Evolutionary conservation across 768 basidiomycete genomes (phyloP).

Genomic region (Auriscalpium vulgare): DNA sequence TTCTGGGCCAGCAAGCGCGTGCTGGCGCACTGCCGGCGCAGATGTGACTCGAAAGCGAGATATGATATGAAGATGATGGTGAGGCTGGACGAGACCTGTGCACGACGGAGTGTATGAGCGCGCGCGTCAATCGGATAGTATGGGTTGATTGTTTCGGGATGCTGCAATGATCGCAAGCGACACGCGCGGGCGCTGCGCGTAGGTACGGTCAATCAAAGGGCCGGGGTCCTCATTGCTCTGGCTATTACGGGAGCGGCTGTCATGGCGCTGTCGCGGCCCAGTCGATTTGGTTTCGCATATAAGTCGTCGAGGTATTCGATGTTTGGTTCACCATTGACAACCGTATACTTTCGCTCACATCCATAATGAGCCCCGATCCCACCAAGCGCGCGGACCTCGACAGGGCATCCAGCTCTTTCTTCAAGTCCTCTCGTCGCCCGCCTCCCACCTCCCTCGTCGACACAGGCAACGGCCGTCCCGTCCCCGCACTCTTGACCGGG

Average conservation of each 20-base stretch:
- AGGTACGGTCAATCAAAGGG: background rate
- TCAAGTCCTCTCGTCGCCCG: background rate
- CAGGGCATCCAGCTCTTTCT: background rate
- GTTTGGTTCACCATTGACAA: background rate
- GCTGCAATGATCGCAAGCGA: too few relatives aligned
- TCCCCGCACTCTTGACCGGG: background rate
- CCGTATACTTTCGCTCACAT: background rate
- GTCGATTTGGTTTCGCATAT: background rate
- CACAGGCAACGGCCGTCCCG: background rate
- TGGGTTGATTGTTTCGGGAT: too few relatives aligned
- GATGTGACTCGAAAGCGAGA: too few relatives aligned
- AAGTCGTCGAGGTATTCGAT: background rate
- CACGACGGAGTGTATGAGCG: too few relatives aligned
- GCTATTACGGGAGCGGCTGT: background rate
- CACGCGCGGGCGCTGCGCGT: too few relatives aligned
- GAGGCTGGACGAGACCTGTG: too few relatives aligned
- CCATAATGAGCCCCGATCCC: background rate
- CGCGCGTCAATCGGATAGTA: too few relatives aligned
- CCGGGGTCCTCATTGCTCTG: background rate
- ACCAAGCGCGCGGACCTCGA: background rate
- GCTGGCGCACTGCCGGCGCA: too few relatives aligned
- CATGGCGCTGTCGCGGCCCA: background rate
- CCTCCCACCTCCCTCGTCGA: conserved; percentile 1
- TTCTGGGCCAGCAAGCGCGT: too few relatives aligned
- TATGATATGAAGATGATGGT: too few relatives aligned